phyloP scores from a whole-genome alignment of 257 asterid species.

The Perilla frutescens region DNA sequence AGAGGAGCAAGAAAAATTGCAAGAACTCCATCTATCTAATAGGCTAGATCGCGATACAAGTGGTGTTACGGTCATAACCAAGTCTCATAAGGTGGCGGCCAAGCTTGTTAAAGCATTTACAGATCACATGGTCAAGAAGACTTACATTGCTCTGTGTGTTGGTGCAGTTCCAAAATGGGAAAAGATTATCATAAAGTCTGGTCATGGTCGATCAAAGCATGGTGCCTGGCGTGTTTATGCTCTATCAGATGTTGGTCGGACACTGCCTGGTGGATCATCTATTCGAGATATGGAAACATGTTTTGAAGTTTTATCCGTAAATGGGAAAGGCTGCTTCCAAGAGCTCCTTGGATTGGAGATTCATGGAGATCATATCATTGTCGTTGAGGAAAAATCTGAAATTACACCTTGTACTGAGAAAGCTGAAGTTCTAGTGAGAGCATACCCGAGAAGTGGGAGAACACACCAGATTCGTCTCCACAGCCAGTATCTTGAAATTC shows the following conservation, averaged over 20 bases:
- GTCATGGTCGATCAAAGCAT: constrained; percentile 87
- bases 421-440: constrained; percentile 74
- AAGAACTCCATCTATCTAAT: constrained; percentile 82
- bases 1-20: constrained; percentile 48
- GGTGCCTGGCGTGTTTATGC: constrained; percentile 99
- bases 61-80: constrained; percentile 84
- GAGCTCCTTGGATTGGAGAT: constrained; percentile 42
- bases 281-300: constrained; percentile 85
- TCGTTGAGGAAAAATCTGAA: constrained; percentile 64
- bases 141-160: constrained; percentile 73
- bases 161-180: constrained; percentile 74
- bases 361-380: constrained; percentile 39
- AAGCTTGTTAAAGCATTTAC: constrained; percentile 92
- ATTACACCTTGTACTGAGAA: constrained; percentile 48
- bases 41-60: constrained; percentile 98
- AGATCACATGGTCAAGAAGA: constrained; percentile 70
- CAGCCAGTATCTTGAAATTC: constrained; percentile 89
- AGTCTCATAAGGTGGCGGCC: constrained; percentile 89
- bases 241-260: constrained; percentile 70
- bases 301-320: constrained; percentile 66
- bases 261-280: constrained; percentile 83
- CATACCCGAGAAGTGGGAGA: constrained; percentile 84
- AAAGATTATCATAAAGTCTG: constrained; percentile 62
- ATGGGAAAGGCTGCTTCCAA: constrained; percentile 46
- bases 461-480: constrained; percentile 96